Percentiles rank a stretch among this genome's conserved stretches.
Conservation (phyloP, 2,329 filamentous ascomycete genomes). For the Fusarium falciforme region DNA sequence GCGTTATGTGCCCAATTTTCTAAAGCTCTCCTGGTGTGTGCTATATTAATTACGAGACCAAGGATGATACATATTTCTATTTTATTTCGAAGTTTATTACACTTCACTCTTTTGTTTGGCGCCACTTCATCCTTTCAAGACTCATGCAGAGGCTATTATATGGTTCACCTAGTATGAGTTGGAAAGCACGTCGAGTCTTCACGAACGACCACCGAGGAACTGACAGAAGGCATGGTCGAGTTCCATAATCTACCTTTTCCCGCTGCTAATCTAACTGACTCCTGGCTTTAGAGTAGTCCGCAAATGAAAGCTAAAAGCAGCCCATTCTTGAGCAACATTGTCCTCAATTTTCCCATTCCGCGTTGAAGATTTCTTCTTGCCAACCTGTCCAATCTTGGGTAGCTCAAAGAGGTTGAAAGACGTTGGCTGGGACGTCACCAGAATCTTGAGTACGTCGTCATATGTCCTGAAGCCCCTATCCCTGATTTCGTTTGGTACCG, state of each 20-base stretch:
- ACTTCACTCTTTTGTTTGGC: too few species aligned
- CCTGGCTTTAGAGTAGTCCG: background rate
- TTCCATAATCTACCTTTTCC: background rate
- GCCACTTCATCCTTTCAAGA: too few species aligned
- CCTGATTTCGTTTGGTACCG: background rate
- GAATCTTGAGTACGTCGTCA: conserved; percentile 17
- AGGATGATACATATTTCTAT: too few species aligned
- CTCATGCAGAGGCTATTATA: too few species aligned
- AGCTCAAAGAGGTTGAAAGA: conserved; percentile 22
- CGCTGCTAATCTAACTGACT: too few species aligned
- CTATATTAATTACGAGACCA: too few species aligned
- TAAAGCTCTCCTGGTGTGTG: too few species aligned
- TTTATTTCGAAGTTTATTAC: too few species aligned
- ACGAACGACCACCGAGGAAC: background rate
- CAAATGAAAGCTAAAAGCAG: background rate
- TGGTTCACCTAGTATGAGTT: too few species aligned
- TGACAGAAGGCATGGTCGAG: background rate
- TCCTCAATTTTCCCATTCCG: background rate
- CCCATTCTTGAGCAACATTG: background rate
- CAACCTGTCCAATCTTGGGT: background rate
- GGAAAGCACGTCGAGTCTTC: background rate
- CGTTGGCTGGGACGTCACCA: conserved; percentile 27
- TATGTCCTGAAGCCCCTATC: background rate
- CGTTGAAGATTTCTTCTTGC: background rate
- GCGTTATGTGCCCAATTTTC: too few species aligned